Evolutionary conservation across 331 rosid genomes (phyloP), one percentile per base, ranked within the genome.

Genomic region (Dryas integrifolia): DNA sequence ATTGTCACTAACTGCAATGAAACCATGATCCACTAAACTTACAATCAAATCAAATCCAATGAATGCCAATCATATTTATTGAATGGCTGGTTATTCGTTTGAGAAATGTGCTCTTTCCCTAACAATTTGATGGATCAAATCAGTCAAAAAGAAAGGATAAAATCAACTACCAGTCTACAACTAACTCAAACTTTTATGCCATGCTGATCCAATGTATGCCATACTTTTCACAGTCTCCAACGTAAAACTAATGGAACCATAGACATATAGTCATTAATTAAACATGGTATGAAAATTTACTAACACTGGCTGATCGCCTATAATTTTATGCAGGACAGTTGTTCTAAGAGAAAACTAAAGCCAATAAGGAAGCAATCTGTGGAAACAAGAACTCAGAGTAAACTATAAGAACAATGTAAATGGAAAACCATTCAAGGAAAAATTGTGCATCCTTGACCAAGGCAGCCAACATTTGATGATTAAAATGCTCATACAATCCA

Each of bases 101-200:
- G 52, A 55, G 44, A 5, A 48, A 16, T 58, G 58, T 11, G 51
- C 70, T 14, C 24, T 30, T 46, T 16, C 39, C 60, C 56, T 1
- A 59, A 43, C 30, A 50, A 5, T 77, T 53, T 58, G 72, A 30
- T 21, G 38, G 62, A 49, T 49, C 59, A 68, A 21, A 48, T 58
- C 38, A n/a, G 15, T 47, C 64, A 15, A 39, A 49, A 41, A 60
- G 50, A 62, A 44, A 24, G 12, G 67, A 41, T 44, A 44, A 72
- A 61, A 66, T 43, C 73, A 79, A 69, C 88, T 69, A 82, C 81
- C 79, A 67, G 73, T 83, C 84, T 60, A 77, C 90, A 79, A 80
- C 80, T 67, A 82, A 76, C 72, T 50, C 61, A 75, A 50, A 38
- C 14, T 35, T 65, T 11, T 49, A 63, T 72, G 72, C 56, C 53